Evolutionary conservation across 495 filamentous ascomycete species (phyloP), one percentile per base, ranked within the genome.

Genomic region (Jackrogersella minutella): DNA sequence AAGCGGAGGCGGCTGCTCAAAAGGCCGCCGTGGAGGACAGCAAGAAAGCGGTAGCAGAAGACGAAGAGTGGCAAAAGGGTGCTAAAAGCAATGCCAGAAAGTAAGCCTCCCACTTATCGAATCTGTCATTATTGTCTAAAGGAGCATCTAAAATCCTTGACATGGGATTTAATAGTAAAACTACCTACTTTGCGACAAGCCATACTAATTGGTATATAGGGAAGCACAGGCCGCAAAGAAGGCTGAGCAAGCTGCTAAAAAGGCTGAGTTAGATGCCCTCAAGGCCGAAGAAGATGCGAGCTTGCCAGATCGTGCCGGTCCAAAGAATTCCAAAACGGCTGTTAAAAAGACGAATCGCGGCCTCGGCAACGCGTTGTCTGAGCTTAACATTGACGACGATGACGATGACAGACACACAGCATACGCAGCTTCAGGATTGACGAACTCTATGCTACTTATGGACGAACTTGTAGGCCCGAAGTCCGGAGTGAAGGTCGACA

Each of bases 381-480:
- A 92, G 62, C 84, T 92, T 31, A 87, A 89, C 47, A 82, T 85
- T 46, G 77, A 81, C 44, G 73, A 56, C n/a, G 77, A 80, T 62
- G 82, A n/a, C n/a, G n/a, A n/a, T n/a, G n/a, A n/a, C n/a, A n/a
- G n/a, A n/a, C n/a, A n/a, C n/a, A n/a, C n/a, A 68, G 11, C 68
- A 77, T 21, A 17, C 83, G 2, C 74, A 90, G 0, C 84, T 97
- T 57, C 91, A 86, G 68, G 93, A 93, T 6, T 84, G 89, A 11
- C 92, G 92, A n/a, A n/a, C n/a, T n/a, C n/a, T n/a, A n/a, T n/a
- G n/a, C n/a, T n/a, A n/a, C n/a, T n/a, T 64, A 96, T 97, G 73
- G 93, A 97, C 74, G 92, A 96, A 66, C 91, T 91, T 4, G 84
- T 98, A 37, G 93, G 92, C 91, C 10, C 85, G 97, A 22, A 84